phyloP scores from a whole-genome alignment of 345 rosid species.

The Corymbia maculata region DNA sequence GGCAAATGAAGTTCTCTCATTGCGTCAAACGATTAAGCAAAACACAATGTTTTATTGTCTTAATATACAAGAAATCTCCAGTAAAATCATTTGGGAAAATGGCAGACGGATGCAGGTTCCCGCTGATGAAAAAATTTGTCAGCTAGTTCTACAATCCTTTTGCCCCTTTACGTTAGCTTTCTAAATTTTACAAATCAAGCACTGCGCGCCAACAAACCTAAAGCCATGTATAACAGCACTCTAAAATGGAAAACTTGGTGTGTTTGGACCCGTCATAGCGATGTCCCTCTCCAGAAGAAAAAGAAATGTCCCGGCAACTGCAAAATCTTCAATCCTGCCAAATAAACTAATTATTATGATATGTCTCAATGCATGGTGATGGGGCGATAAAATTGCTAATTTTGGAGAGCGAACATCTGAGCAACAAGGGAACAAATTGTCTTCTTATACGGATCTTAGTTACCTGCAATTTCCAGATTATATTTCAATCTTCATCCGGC shows the following conservation, averaged over 20 bases:
- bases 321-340: background rate
- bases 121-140: background rate
- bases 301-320: background rate
- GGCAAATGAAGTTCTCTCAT: background rate
- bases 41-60: background rate
- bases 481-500: conserved; percentile 8
- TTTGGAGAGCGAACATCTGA: background rate
- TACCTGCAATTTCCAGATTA: conserved; percentile 8
- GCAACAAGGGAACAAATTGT: background rate
- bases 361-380: background rate
- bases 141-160: background rate
- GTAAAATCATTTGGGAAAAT: background rate
- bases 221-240: background rate
- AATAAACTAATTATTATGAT: background rate
- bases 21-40: background rate
- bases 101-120: background rate
- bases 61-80: background rate
- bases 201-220: background rate
- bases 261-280: background rate
- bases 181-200: background rate
- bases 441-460: background rate
- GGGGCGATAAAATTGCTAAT: background rate
- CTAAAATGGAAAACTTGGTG: background rate
- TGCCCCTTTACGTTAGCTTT: background rate
- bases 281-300: background rate